phyloP scores from a whole-genome alignment of 2,329 filamentous ascomycete species.

The Fonsecaea erecta region DNA sequence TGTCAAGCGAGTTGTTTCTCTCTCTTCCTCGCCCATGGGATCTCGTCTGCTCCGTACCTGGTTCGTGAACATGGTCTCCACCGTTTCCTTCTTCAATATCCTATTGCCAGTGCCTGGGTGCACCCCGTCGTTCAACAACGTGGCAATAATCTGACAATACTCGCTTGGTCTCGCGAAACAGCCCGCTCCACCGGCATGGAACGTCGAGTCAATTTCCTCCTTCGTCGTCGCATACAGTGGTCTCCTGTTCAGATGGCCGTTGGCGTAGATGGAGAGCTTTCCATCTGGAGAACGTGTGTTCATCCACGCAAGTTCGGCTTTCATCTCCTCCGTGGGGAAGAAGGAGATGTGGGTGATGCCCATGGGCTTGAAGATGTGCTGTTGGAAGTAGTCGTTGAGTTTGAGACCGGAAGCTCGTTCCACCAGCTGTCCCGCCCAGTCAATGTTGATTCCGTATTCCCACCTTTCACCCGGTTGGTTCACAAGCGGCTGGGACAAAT shows the following conservation, averaged over 20 bases:
- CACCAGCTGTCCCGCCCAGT: conserved; percentile 60
- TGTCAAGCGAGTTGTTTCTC: too few relatives aligned
- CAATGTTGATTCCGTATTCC: conserved; percentile 63
- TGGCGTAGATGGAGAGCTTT: conserved; percentile 39
- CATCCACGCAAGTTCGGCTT: conserved; percentile 61
- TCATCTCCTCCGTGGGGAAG: conserved; percentile 61
- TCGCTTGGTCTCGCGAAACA: conserved; percentile 65
- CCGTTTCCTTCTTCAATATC: conserved; percentile 62
- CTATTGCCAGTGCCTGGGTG: conserved; percentile 60
- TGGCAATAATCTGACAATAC: conserved; percentile 63
- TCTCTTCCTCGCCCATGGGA: background rate
- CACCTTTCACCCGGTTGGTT: conserved; percentile 68
- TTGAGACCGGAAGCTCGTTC: conserved; percentile 51
- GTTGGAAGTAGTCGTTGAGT: conserved; percentile 57
- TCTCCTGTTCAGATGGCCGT: conserved; percentile 58
- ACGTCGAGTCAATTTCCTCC: conserved; percentile 56
- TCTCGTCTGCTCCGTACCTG: conserved; percentile 44
- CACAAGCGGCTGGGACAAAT: conserved; percentile 59
- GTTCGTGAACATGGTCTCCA: conserved; percentile 69
- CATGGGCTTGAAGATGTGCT: conserved; percentile 56
- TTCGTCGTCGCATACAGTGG: conserved; percentile 51
- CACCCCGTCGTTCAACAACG: conserved; percentile 67
- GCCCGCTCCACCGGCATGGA: conserved; percentile 67
- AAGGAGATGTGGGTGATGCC: conserved; percentile 59
- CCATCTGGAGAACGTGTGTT: conserved; percentile 58